Conservation (phyloP, 768 basidiomycete genomes). For the Suillus clintonianus region DNA sequence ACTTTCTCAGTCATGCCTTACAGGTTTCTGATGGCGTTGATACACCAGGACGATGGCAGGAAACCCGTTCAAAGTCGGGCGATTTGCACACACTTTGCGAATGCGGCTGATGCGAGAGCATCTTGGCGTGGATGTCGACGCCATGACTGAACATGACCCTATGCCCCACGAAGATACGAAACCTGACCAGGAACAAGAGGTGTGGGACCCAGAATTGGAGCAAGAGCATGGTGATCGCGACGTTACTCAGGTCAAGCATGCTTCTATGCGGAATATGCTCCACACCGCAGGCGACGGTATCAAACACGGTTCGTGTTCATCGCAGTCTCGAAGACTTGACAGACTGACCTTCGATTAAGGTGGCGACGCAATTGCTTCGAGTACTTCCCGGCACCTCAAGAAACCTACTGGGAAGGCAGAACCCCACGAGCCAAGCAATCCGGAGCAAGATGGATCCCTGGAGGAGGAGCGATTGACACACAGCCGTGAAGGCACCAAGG, state of each 20-base stretch:
- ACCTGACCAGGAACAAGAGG: constrained; percentile 51
- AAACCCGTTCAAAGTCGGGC: constrained; percentile 90
- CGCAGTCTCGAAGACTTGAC: not conserved
- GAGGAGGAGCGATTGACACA: constrained; percentile 55
- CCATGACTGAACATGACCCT: constrained; percentile 74
- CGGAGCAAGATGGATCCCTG: constrained; percentile 35
- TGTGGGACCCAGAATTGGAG: constrained; percentile 80
- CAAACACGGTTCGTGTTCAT: constrained; percentile 50
- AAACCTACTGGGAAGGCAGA: constrained; percentile 23
- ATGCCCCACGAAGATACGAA: constrained; percentile 54
- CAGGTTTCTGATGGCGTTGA: constrained; percentile 4
- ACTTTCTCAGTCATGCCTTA: not conserved
- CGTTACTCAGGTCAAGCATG: constrained; percentile 43
- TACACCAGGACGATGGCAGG: constrained; percentile 86
- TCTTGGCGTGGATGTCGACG: constrained; percentile 92
- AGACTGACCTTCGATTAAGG: constrained; percentile 35
- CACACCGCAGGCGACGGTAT: constrained; percentile 40
- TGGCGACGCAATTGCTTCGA: constrained; percentile 39
- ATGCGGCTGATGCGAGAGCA: constrained; percentile 97
- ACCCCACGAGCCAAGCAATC: not conserved
- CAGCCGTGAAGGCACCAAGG: constrained; percentile 50
- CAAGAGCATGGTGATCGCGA: constrained; percentile 50
- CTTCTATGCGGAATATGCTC: constrained; percentile 33
- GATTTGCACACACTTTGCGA: constrained; percentile 93
- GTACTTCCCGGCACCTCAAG: constrained; percentile 38